Evolutionary conservation across 345 rosid species (phyloP).

Genomic region (Lumnitzera racemosa): DNA sequence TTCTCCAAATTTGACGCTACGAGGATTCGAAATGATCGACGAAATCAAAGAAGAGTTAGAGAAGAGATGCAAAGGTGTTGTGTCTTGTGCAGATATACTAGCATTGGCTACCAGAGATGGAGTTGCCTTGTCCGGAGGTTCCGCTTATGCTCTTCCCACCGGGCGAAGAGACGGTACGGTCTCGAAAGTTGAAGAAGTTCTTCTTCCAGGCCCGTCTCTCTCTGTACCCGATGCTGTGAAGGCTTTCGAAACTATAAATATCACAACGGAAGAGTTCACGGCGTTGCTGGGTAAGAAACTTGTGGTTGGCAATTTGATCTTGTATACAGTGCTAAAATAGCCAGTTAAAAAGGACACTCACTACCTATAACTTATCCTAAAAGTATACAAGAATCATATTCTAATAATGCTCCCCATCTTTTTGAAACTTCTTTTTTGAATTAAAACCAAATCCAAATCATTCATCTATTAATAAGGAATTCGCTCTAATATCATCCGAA

Average conservation of each 20-base stretch:
- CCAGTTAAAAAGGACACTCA: too few relatives aligned
- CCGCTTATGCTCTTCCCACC: slow-evolving; percentile 11
- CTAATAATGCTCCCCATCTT: too few relatives aligned
- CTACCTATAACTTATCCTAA: too few relatives aligned
- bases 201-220: slow-evolving; percentile 6
- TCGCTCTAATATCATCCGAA: too few relatives aligned
- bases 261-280: slow-evolving; percentile 8
- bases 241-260: slow-evolving; percentile 7
- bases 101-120: slow-evolving; percentile 18
- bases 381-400: too few relatives aligned
- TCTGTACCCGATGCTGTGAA: slow-evolving; percentile 1
- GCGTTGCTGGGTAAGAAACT: slow-evolving; percentile 11
- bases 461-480: too few relatives aligned
- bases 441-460: too few relatives aligned
- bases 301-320: neutral
- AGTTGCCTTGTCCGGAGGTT: slow-evolving; percentile 9
- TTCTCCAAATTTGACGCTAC: slow-evolving; percentile 14
- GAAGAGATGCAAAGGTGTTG: slow-evolving; percentile 15
- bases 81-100: slow-evolving; percentile 16
- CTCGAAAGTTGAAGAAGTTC: slow-evolving; percentile 9
- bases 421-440: too few relatives aligned
- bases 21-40: slow-evolving; percentile 14
- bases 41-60: slow-evolving; percentile 15
- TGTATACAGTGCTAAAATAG: too few relatives aligned
- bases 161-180: slow-evolving; percentile 9